Evolutionary conservation across 176 grass and related monocot species (phyloP).

Genomic region (Zoysia japonica): DNA sequence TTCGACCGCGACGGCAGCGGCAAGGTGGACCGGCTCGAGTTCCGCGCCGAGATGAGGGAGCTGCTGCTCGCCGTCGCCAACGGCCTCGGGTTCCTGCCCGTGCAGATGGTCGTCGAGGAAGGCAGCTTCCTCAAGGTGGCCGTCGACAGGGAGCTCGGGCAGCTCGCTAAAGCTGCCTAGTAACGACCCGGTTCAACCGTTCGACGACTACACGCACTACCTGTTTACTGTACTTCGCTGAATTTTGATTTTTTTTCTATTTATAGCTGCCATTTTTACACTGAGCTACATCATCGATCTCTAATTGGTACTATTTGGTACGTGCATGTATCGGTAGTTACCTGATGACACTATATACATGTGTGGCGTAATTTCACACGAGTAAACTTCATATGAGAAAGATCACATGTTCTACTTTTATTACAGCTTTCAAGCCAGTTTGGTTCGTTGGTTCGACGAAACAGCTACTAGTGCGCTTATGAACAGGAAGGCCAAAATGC

Average conservation of each 20-base stretch:
- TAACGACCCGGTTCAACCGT: neutral
- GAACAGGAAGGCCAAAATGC: neutral
- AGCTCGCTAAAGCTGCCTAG: slow-evolving; percentile 34
- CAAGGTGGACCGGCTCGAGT: slow-evolving; percentile 54
- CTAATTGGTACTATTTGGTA: neutral
- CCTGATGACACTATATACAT: neutral
- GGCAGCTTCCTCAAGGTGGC: slow-evolving; percentile 73
- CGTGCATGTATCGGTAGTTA: neutral
- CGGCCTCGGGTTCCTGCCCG: slow-evolving; percentile 55
- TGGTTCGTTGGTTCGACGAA: neutral
- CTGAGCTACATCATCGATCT: neutral
- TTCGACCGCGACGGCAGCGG: slow-evolving; percentile 70
- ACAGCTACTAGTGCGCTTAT: neutral
- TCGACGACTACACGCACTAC: neutral
- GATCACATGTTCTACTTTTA: neutral
- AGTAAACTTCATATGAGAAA: neutral
- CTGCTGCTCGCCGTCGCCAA: slow-evolving; percentile 65
- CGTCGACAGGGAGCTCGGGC: slow-evolving; percentile 58
- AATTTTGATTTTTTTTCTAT: slow-evolving; percentile 6
- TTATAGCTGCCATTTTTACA: slow-evolving; percentile 5
- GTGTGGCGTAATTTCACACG: neutral
- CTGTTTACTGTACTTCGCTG: neutral
- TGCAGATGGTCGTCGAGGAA: slow-evolving; percentile 76
- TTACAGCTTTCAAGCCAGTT: neutral
- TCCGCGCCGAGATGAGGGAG: slow-evolving; percentile 63